Conservation (phyloP, 2,329 filamentous ascomycete species). For the Colletotrichum abscissum region DNA sequence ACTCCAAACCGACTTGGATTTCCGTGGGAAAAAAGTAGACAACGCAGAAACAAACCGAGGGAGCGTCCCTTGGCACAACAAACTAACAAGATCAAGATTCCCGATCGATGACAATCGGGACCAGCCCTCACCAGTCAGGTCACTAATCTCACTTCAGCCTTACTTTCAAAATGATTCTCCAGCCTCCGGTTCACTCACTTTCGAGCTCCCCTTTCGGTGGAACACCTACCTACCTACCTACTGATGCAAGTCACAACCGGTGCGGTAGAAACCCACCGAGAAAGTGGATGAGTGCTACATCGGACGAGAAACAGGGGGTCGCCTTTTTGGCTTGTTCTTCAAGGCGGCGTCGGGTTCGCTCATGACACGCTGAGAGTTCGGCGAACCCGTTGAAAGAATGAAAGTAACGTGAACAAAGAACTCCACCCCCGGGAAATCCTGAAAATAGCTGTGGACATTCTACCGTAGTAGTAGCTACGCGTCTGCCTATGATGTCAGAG, state of each 20-base stretch:
- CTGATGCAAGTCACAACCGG: constrained; percentile 21
- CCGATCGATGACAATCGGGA: neutral
- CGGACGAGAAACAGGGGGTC: constrained; percentile 20
- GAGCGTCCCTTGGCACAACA: neutral
- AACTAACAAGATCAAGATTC: neutral
- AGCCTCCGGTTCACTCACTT: neutral
- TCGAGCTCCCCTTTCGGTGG: neutral
- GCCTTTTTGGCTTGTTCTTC: neutral
- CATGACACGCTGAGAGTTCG: constrained; percentile 9
- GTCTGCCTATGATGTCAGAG: neutral
- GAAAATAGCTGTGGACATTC: neutral
- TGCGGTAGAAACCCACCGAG: neutral
- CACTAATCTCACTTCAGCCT: constrained; percentile 6
- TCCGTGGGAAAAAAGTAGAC: neutral
- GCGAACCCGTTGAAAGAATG: neutral
- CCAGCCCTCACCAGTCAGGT: neutral
- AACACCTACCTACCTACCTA: neutral
- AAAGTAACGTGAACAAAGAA: too few relatives aligned
- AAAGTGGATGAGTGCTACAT: constrained; percentile 17
- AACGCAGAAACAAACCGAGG: neutral
- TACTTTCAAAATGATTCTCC: neutral
- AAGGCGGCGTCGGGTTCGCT: neutral
- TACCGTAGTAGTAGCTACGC: neutral
- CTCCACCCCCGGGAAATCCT: neutral
- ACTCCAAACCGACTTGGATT: neutral